Base-by-base conservation (phyloP, 495 filamentous ascomycete genomes). In the Neurospora sp. region DNA sequence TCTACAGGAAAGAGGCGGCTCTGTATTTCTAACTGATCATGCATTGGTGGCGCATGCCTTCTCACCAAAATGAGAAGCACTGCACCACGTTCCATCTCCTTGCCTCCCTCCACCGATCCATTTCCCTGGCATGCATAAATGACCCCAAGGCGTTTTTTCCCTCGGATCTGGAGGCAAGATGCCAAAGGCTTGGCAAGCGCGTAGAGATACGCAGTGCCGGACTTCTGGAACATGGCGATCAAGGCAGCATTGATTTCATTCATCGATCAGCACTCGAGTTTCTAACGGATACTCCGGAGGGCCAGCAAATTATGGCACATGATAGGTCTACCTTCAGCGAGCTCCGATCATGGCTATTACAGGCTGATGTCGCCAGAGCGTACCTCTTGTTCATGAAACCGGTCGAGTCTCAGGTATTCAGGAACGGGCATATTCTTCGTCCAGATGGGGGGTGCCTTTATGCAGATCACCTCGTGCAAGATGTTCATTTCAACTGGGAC, bases 211-310 rank as follows among this genome's bases (percentile, higher is more conserved):
- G 75, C 14, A 76, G 73, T 4, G 75, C 75, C 1, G 73, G 73
- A 8, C 70, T 76, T 16, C 35, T 75, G 8, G 73, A 75, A 39
- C 16, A 71, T 8, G n/a, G 16, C 17, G 14, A 10, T n/a, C 12
- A 72, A 8, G 31, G 69, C 16, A 42, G 37, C 45, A 70, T 76
- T n/a, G 40, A 27, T 2, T 76, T 75, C 20, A 65, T 75, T 12
- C 75, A 76, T n/a, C 75, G 75, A 27, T 75, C 75, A 4, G 73
- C 75, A 44, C 20, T 68, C 38, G 75, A 75, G 31, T 75, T 76
- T 35, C 53, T 76, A 0, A 38, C 59, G 1, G 75, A 72, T 37
- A 72, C 71, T 3, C 37, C 38, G 0, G 73, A 75, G 37, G 75
- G 75, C 3, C 59, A 38, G 4, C 42, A 38, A 35, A 75, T 76